Conservation (phyloP, 2,329 filamentous ascomycete genomes). For the Didymella arachidicola region DNA sequence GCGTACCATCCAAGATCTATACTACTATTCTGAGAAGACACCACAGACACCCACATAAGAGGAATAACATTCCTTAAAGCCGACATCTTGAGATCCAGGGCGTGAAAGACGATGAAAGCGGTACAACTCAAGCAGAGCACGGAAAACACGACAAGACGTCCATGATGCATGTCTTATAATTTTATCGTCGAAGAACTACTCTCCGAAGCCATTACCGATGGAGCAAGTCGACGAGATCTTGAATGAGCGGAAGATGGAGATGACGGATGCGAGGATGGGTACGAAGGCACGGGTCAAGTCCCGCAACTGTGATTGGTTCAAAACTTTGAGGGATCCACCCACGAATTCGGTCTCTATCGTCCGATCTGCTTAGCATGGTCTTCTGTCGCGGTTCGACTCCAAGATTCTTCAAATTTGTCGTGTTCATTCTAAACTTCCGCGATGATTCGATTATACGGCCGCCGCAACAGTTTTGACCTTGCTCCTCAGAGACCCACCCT, state of each 20-base stretch:
- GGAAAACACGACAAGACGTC: conserved; percentile 18
- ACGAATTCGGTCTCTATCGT: not conserved
- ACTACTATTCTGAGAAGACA: conserved; percentile 23
- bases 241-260: conserved; percentile 15
- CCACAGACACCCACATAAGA: conserved; percentile 29
- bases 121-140: conserved; percentile 29
- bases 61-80: conserved; percentile 26
- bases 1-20: conserved; percentile 47
- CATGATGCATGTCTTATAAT: conserved; percentile 41
- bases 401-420: not conserved
- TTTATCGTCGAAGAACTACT: not conserved
- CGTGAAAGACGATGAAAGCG: conserved; percentile 31
- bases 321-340: not conserved
- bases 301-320: conserved; percentile 27
- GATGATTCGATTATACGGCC: not conserved
- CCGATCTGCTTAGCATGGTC: not conserved
- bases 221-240: conserved; percentile 27
- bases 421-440: not conserved
- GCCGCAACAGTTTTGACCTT: not conserved
- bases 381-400: not conserved
- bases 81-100: conserved; percentile 30
- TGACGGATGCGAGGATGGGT: conserved; percentile 13
- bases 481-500: not conserved
- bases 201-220: conserved; percentile 31
- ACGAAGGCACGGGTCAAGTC: conserved; percentile 28